Evolutionary conservation across 139 green algal genomes (phyloP), one percentile per base, ranked within the genome.

Genomic region (Pseudopediastrum boryanum): DNA sequence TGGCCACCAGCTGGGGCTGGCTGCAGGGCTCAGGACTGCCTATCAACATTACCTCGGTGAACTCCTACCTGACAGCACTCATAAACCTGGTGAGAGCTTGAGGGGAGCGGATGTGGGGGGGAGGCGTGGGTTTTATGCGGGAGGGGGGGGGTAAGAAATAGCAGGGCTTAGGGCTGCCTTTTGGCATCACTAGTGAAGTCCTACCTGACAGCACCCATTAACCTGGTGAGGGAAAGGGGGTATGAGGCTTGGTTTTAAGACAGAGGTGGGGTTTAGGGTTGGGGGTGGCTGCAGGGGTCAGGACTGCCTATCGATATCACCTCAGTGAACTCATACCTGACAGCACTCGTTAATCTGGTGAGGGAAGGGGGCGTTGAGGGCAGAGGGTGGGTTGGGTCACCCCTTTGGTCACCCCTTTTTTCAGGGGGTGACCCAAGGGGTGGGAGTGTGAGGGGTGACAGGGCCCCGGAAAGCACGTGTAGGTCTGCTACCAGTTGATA

Each of bases 301-400:
- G 51, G 51, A 3, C 54, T 63, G 54, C 54, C 54, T 63, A 27
- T 33, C 27, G 27, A 63, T 27, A 63, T 5, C 12, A 84, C 84
- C 5, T 92, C 86, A 75, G 83, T 85, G 56, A 95, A 94, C 73
- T 83, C 83, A 2, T 92, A 91, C 64, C 85, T 96, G 68, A 80
- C 83, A 4, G 90, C 88, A 3, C 85, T 94, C 3, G 69, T 91
- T 43, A 91, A 92, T 52, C 77, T 88, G 81, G 86, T 89, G 69
- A 0, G 80, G 7, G 2, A n/a, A n/a, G n/a, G n/a, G n/a, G n/a
- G n/a, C n/a, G 48, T 7, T 48, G 64, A 44, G 27, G 48, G 3
- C 35, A 10, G 5, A 3, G 35, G 33, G 19, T n/a, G 12, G 5
- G 35, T 8, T 31, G 35, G 6, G 64, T n/a, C n/a, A n/a, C n/a